Conservation (phyloP, 371 early-diverging fungal species). For the Mucor circinelloides region DNA sequence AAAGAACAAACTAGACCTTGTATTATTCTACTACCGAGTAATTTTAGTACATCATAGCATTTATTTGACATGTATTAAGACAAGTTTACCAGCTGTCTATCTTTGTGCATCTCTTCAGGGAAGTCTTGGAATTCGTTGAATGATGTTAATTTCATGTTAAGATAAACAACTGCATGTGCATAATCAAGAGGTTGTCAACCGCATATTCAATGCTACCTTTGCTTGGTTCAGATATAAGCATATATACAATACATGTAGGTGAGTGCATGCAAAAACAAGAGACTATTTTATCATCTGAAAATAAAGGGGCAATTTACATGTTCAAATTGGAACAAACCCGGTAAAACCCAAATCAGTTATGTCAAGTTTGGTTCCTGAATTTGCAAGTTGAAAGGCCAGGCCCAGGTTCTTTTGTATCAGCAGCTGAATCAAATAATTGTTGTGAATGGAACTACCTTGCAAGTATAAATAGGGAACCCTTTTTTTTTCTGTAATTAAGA, state of each 20-base stretch:
- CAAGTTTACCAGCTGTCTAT: not conserved
- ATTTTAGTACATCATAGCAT: not conserved
- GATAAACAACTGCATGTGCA: not conserved
- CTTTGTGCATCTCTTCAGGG: not conserved
- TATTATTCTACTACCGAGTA: not conserved
- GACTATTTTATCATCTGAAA: not conserved
- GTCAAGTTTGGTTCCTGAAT: not conserved
- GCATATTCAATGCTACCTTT: not conserved
- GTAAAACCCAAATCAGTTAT: conserved; percentile 3
- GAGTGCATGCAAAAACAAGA: not conserved
- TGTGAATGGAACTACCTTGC: not conserved
- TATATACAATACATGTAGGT: not conserved
- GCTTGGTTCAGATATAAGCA: not conserved
- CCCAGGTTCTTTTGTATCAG: conserved; percentile 1
- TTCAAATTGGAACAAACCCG: conserved; percentile 5
- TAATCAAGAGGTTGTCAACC: not conserved
- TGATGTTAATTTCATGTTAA: not conserved
- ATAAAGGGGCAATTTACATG: not conserved
- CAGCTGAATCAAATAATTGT: not conserved
- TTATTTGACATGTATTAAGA: not conserved
- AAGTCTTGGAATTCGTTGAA: conserved; percentile 2
- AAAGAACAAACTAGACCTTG: not conserved
- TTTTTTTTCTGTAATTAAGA: not conserved
- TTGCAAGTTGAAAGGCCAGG: not conserved
- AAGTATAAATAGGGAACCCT: not conserved